Evolutionary conservation across 2,329 filamentous ascomycete species (phyloP).

Genomic region (Fusarium gaditjirri): DNA sequence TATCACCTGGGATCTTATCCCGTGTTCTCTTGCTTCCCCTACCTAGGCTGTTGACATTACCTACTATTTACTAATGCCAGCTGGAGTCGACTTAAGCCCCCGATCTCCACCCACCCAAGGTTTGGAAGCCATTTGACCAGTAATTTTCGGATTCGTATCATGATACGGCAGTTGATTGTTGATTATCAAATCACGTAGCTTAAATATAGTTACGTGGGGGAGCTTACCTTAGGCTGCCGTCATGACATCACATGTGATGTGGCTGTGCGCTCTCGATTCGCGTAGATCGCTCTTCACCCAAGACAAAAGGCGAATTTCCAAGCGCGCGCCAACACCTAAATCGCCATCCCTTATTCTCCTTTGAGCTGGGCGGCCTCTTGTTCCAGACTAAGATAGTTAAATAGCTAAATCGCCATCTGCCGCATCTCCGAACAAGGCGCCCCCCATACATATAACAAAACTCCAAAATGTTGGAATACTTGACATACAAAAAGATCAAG

Average conservation of each 20-base stretch:
- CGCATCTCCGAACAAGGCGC: background rate
- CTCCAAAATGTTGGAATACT: conserved; percentile 68
- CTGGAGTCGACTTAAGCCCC: conserved; percentile 18
- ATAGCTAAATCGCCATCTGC: conserved; percentile 16
- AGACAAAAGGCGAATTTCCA: conserved; percentile 37
- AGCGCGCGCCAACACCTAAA: conserved; percentile 41
- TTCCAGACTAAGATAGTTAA: conserved; percentile 3
- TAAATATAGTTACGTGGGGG: conserved; percentile 16
- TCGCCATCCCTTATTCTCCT: conserved; percentile 7
- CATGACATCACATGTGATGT: conserved; percentile 50
- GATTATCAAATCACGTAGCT: conserved; percentile 24
- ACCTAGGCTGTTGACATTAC: background rate
- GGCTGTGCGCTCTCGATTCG: conserved; percentile 45
- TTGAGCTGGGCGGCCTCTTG: conserved; percentile 35
- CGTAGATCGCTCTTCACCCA: conserved; percentile 20
- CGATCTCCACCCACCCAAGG: background rate
- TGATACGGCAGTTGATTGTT: conserved; percentile 30
- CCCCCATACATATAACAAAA: conserved; percentile 3
- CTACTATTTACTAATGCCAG: background rate
- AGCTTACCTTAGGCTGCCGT: conserved; percentile 9
- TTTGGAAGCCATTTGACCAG: conserved; percentile 1
- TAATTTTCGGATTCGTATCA: conserved; percentile 28
- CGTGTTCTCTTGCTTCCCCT: background rate
- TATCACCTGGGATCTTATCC: background rate
- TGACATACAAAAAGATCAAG: conserved; percentile 71